Evolutionary conservation across 495 filamentous ascomycete species (phyloP), one percentile per base, ranked within the genome.

Genomic region (Penicillium longicatenatum): DNA sequence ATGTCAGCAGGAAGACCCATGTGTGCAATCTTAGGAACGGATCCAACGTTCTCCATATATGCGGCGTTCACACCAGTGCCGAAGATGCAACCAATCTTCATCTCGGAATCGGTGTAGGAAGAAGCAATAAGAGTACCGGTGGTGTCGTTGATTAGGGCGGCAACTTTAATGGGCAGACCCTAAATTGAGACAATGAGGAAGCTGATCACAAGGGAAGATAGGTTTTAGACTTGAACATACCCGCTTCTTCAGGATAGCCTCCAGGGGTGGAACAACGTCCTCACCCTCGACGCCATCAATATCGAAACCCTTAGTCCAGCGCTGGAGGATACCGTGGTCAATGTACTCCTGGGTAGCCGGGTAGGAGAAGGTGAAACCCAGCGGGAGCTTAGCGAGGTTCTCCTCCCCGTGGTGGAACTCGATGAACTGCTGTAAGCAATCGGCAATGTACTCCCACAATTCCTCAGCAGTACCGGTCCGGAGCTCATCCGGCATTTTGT

Each of bases 291-390:
- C 94, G 31, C 94, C 95, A 42, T 88, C 84, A 72, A 98, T 98
- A 67, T 98, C 95, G 69, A 98, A 98, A 3, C 94, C 94, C 80
- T 98, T 98, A 57, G 94, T 98, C 94, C 94, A 98, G 58, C 95
- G 87, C 72, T 98, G 94, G 58, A 98, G 81, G 42, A 97, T 80
- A 64, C 94, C 94, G 69, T 97, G 91, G 67, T 98, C 91, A 66
- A 98, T 92, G 75, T 95, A 96, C 37, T 97, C 85, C 73, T 98
- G 94, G 12, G 92, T 94, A 26, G 92, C 95, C 3, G 94, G 94
- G 69, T 97, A 98, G 9, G 94, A 98, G 78, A 98, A 98, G 53
- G 94, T 98, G 78, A 98, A 98, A 70, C 94, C 95, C 43, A 98
- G 84, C 5, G 90, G 90, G 19, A 97, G 75, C 50, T 68, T 73